phyloP scores from a whole-genome alignment of 2,329 filamentous ascomycete genomes.

The Diatrype stigma region DNA sequence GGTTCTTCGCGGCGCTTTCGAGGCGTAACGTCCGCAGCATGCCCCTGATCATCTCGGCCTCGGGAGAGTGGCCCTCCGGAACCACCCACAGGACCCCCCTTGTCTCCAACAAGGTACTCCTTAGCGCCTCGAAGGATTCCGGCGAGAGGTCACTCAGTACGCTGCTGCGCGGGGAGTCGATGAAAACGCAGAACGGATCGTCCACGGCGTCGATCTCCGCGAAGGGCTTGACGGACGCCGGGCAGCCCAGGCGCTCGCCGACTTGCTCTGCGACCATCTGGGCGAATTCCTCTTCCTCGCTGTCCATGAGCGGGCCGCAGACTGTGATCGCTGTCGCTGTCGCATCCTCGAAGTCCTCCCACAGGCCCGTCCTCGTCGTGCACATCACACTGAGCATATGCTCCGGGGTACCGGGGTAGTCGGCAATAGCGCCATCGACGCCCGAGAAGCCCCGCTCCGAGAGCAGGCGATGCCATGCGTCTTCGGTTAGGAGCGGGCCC shows the following conservation, averaged over 20 bases:
- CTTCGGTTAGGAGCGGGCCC: conserved; percentile 8
- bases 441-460: conserved; percentile 9
- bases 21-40: conserved; percentile 12
- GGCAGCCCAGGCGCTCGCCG: conserved; percentile 1
- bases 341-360: conserved; percentile 1
- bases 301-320: conserved; percentile 8
- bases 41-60: conserved; percentile 9
- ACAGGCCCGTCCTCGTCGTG: conserved; percentile 7
- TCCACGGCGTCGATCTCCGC: conserved; percentile 1
- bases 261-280: conserved; percentile 7
- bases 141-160: conserved; percentile 2
- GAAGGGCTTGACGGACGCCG: conserved; percentile 4
- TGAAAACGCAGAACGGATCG: conserved; percentile 5
- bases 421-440: conserved; percentile 6
- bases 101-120: conserved; percentile 5
- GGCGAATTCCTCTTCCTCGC: conserved; percentile 7
- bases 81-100: conserved; percentile 9
- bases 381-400: conserved; percentile 7
- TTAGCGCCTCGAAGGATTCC: conserved; percentile 6
- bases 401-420: conserved; percentile 1
- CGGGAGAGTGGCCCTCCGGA: conserved; percentile 4
- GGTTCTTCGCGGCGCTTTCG: conserved; percentile 9
- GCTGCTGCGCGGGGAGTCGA: conserved; percentile 6
- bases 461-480: conserved; percentile 11
- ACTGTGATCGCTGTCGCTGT: conserved; percentile 3